Evolutionary conservation across 768 basidiomycete genomes (phyloP).

Genomic region (Boletus rubescentipes): DNA sequence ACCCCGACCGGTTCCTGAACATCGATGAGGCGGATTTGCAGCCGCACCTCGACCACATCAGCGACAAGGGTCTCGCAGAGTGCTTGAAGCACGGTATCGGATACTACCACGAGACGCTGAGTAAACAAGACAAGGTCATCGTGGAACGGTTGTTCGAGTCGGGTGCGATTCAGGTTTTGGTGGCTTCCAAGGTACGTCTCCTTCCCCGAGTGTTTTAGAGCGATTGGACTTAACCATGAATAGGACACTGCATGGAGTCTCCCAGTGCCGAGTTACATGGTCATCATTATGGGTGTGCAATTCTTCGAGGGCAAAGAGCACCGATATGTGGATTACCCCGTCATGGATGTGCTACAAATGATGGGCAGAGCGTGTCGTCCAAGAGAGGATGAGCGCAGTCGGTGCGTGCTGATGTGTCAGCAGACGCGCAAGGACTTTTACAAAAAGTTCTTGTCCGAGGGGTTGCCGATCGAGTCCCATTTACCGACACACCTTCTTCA

Average conservation of each 20-base stretch:
- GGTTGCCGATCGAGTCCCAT: slow-evolving; percentile 96
- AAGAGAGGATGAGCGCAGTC: slow-evolving; percentile 80
- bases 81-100: slow-evolving; percentile 88
- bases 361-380: slow-evolving; percentile 98
- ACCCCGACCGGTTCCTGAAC: slow-evolving; percentile 85
- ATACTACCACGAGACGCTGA: slow-evolving; percentile 92
- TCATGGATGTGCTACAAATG: slow-evolving; percentile 99
- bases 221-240: neutral
- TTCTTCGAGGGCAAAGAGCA: slow-evolving; percentile 96
- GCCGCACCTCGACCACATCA: slow-evolving; percentile 84
- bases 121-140: slow-evolving; percentile 90
- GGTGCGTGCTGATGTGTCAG: slow-evolving; percentile 96
- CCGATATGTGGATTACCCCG: slow-evolving; percentile 96
- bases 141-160: slow-evolving; percentile 91
- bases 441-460: slow-evolving; percentile 96
- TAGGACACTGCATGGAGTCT: slow-evolving; percentile 97
- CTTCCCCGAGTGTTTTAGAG: neutral
- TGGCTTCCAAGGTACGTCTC: slow-evolving; percentile 80
- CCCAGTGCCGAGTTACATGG: slow-evolving; percentile 94
- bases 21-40: slow-evolving; percentile 79
- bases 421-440: slow-evolving; percentile 98
- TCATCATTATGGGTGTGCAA: slow-evolving; percentile 99
- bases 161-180: slow-evolving; percentile 91
- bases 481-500: slow-evolving; percentile 87
- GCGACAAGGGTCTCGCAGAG: slow-evolving; percentile 73